These are phyloP conservation scores for Chaetomium sp. DNA, from an alignment of 2,329 filamentous ascomycete genomes.

Conservation along the genomic window DNA sequence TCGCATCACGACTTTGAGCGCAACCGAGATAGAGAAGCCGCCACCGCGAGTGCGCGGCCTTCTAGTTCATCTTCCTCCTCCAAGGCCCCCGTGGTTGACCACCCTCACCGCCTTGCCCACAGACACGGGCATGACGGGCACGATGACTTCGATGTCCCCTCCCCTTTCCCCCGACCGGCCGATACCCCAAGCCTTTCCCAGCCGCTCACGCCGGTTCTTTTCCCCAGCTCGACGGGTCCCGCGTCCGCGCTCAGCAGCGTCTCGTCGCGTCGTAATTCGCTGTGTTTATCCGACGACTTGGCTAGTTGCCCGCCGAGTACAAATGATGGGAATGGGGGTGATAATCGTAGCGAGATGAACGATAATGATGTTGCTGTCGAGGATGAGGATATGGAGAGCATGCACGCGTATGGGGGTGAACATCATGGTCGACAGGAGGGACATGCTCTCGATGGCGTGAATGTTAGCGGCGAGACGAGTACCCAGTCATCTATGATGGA, in stretches of 20 bases:
- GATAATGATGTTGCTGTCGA: slow-evolving; percentile 39
- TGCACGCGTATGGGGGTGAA: neutral
- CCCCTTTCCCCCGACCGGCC: slow-evolving; percentile 17
- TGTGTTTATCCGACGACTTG: slow-evolving; percentile 40
- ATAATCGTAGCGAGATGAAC: slow-evolving; percentile 11
- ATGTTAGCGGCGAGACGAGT: neutral
- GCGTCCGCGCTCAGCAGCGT: slow-evolving; percentile 41
- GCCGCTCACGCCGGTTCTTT: slow-evolving; percentile 41
- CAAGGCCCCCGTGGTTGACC: slow-evolving; percentile 5
- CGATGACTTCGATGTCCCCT: slow-evolving; percentile 10
- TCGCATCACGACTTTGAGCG: slow-evolving; percentile 9
- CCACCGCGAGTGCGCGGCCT: neutral
- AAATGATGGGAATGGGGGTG: too few species aligned
- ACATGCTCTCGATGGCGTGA: neutral
- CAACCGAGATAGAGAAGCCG: slow-evolving; percentile 4
- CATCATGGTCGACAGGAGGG: neutral
- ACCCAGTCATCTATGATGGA: slow-evolving; percentile 31
- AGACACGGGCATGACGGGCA: neutral
- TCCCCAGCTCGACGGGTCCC: slow-evolving; percentile 33
- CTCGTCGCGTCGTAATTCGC: slow-evolving; percentile 47
- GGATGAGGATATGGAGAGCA: slow-evolving; percentile 29
- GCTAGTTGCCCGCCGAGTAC: slow-evolving; percentile 31
- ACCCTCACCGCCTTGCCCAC: neutral
- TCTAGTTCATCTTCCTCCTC: neutral
- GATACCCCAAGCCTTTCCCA: slow-evolving; percentile 31